Percentiles rank a stretch among this genome's conserved stretches.
phyloP scores from a whole-genome alignment of 2,329 filamentous ascomycete species.

The Verticillium zaregamsianum region DNA sequence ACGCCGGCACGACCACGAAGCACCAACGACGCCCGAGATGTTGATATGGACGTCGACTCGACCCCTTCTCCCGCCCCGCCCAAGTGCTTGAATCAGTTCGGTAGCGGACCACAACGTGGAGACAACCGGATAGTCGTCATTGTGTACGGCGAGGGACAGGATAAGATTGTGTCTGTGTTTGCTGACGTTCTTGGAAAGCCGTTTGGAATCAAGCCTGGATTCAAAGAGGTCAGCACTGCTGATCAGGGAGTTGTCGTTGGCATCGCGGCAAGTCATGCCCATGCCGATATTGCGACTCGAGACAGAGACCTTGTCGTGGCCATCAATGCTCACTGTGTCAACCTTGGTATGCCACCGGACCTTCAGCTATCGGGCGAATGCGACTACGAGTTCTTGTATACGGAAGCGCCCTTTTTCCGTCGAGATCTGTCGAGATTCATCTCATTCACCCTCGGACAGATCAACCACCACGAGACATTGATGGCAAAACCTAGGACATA shows the following conservation, averaged over 20 bases:
- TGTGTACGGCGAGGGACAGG: constrained; percentile 66
- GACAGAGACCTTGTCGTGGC: constrained; percentile 57
- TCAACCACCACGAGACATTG: constrained; percentile 71
- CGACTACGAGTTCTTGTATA: constrained; percentile 86
- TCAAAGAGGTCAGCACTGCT: constrained; percentile 48
- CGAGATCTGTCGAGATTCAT: constrained; percentile 75
- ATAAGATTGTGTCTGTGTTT: constrained; percentile 69
- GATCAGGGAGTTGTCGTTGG: constrained; percentile 66
- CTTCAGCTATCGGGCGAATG: constrained; percentile 60
- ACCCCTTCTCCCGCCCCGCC: constrained; percentile 27
- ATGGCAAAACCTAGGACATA: constrained; percentile 76
- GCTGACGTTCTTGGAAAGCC: constrained; percentile 77
- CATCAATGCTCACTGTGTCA: constrained; percentile 74
- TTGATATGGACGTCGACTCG: constrained; percentile 29
- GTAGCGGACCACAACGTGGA: constrained; percentile 44
- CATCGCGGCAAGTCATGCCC: constrained; percentile 53
- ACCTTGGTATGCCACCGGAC: constrained; percentile 66
- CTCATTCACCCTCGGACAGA: constrained; percentile 75
- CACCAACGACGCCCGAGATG: constrained; percentile 20
- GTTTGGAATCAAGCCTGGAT: constrained; percentile 53
- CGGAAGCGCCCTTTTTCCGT: constrained; percentile 65
- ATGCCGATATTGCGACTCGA: constrained; percentile 52
- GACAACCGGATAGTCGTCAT: constrained; percentile 60
- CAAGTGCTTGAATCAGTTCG: constrained; percentile 34
- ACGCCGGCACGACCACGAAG: constrained; percentile 22